Conservation (phyloP, 2,329 filamentous ascomycete species). For the Colletotrichum sp. region DNA sequence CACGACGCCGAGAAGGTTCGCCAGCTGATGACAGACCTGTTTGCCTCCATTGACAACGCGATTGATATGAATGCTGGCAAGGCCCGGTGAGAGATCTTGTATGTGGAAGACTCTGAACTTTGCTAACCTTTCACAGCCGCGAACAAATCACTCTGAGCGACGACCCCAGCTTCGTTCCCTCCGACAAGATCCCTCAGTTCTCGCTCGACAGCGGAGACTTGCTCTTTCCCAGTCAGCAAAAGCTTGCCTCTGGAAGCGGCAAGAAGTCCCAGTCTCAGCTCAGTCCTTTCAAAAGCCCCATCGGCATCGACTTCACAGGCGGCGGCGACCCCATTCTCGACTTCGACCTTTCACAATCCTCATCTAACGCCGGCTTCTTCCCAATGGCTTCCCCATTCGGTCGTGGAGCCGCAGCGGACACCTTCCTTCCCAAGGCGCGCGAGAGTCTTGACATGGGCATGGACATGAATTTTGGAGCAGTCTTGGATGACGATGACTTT, state of each 20-base stretch:
- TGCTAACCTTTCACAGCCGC: slow-evolving; percentile 72
- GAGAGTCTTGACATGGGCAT: background rate
- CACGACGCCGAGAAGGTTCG: slow-evolving; percentile 79
- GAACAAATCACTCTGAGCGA: slow-evolving; percentile 80
- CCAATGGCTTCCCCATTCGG: slow-evolving; percentile 39
- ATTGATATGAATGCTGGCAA: slow-evolving; percentile 76
- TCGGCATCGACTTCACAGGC: slow-evolving; percentile 7
- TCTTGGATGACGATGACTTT: slow-evolving; percentile 38
- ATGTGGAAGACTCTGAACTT: slow-evolving; percentile 56
- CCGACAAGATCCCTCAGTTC: slow-evolving; percentile 65
- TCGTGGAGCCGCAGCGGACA: slow-evolving; percentile 26
- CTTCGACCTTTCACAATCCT: slow-evolving; percentile 34
- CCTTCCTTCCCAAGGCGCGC: background rate
- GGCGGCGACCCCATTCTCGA: background rate
- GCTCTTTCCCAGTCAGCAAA: slow-evolving; percentile 37
- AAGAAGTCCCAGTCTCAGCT: slow-evolving; percentile 45
- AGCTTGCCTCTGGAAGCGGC: slow-evolving; percentile 27
- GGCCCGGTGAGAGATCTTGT: slow-evolving; percentile 62
- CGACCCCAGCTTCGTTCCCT: slow-evolving; percentile 80
- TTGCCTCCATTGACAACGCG: slow-evolving; percentile 51
- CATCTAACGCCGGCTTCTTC: slow-evolving; percentile 30
- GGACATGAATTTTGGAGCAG: slow-evolving; percentile 31
- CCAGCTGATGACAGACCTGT: slow-evolving; percentile 72
- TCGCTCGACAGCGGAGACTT: slow-evolving; percentile 46
- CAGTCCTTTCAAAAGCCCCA: slow-evolving; percentile 37